These are phyloP conservation scores for Chrysosphaeria jannelii DNA, from an alignment of 2,329 filamentous ascomycete species.

Conservation along the genomic window DNA sequence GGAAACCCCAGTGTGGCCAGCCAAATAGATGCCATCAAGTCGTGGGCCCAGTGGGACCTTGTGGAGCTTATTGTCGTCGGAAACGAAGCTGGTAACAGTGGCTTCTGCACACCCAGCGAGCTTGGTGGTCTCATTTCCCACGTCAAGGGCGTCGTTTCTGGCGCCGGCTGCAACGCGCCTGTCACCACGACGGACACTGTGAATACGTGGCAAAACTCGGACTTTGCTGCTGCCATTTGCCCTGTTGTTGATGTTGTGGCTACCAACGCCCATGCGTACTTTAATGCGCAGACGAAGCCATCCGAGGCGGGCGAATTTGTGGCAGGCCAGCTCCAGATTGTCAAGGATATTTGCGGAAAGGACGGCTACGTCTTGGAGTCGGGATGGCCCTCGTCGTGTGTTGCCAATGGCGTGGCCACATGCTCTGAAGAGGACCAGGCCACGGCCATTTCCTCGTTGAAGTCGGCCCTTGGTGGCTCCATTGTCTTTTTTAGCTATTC, in stretches of 20 bases:
- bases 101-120: constrained; percentile 28
- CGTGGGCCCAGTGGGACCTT: constrained; percentile 43
- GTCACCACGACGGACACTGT: constrained; percentile 73
- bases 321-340: constrained; percentile 37
- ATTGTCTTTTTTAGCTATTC: constrained; percentile 57
- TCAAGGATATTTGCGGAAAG: constrained; percentile 43
- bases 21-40: constrained; percentile 44
- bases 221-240: constrained; percentile 33
- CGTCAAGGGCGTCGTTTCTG: constrained; percentile 29
- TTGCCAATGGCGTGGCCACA: constrained; percentile 39
- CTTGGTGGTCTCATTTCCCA: constrained; percentile 41
- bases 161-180: constrained; percentile 37
- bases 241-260: constrained; percentile 44
- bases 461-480: constrained; percentile 30
- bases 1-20: constrained; percentile 27
- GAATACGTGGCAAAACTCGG: constrained; percentile 37
- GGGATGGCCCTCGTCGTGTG: constrained; percentile 54
- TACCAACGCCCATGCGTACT: constrained; percentile 82
- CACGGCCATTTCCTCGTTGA: constrained; percentile 41
- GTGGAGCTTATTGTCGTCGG: constrained; percentile 61
- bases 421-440: constrained; percentile 37
- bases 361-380: constrained; percentile 61
- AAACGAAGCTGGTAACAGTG: constrained; percentile 70
- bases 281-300: constrained; percentile 41
- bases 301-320: constrained; percentile 47